Base-by-base conservation (phyloP, 2,329 filamentous ascomycete species). In the Davidsoniella australis region DNA sequence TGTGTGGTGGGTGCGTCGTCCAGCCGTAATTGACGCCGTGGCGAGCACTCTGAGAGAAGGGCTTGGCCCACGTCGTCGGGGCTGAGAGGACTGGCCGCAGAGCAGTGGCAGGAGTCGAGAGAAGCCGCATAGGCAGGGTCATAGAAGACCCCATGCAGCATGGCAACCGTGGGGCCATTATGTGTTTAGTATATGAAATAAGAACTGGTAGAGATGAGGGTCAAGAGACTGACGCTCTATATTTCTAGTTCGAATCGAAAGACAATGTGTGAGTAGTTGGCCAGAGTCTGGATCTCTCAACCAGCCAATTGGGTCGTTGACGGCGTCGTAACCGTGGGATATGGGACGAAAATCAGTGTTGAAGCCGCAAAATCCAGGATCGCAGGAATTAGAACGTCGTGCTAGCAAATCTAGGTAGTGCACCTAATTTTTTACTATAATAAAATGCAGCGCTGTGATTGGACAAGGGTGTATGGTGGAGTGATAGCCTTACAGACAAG, bases 21-120 rank as follows among this genome's bases (percentile, higher is more conserved):
- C 77, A 81, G 58, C 77, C 77, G 59, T 74, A 71, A 54, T 74
- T 70, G 58, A 76, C 68, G 59, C 69, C 66, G 59, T 70, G 71
- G 54, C 59, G 62, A 51, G 66, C 58, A 33, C 64, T 68, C 57
- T 73, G 65, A 54, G 71, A 63, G 48, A 65, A 61, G 55, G 40
- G 18, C 7, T 20, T n/a, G 18, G 23, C 24, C 6, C 23, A 17
- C 37, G 39, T 12, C 10, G 8, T 39, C n/a, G 18, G 23, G 24
- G 12, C 7, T 5, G 39, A n/a, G 17, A 36, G 40, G 16, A 16
- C n/a, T 17, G 33, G 36, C 29, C 39, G 23, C 8, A 43, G 7
- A 26, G 47, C 20, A 9, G 42, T 7, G n/a, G 39, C 24, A 1
- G 38, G 40, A 24, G 47, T 40, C 10, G 48, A 17, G 24, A 26